Evolutionary conservation across 495 filamentous ascomycete genomes (phyloP), one percentile per base, ranked within the genome.

Genomic region (Hyphodiscus hymeniophilus): DNA sequence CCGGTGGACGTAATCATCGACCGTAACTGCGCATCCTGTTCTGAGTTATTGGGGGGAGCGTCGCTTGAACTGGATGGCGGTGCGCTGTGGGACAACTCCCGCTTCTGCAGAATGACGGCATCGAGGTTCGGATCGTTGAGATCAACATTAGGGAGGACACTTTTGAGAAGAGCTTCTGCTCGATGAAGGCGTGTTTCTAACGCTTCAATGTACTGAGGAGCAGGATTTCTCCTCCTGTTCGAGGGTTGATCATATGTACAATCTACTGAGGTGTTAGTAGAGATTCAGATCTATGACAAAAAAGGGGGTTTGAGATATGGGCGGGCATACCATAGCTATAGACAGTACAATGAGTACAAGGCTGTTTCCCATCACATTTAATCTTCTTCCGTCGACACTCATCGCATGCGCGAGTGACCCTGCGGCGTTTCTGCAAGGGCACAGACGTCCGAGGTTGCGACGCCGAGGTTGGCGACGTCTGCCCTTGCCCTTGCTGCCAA

Each of bases 221-320:
- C 84, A 28, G 92, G 91, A 60, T 96, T 98, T 58, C 92, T 85
- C 56, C 91, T 77, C 43, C 92, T 80, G 61, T 96, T 96, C 26
- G 92, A 97, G 13, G 92, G 92, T 57, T 98, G 94, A 57, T 98
- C 94, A 67, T 95, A 97, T 3, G 92, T 94, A 64, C 92, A 98
- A 49, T 97, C 92, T 98, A 60, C 11, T 15, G 15, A 38, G 20
- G 13, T 18, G 28, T 50, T 31, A 50, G 17, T 48, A 7, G 7
- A 40, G 15, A 28, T 32, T 12, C 2, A 17, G 12, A 15, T 38
- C n/a, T 3, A 41, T 33, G 38, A 20, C 33, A 40, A 40, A 40
- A 18, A 6, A 11, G 38, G 6, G 12, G n/a, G 18, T 1, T 4
- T 20, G n/a, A 20, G 15, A 41, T 26, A 44, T 17, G 35, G 0